Evolutionary conservation across 148 eudicot genomes (phyloP), one percentile per base, ranked within the genome.

Genomic region (Pouteria glomerata): DNA sequence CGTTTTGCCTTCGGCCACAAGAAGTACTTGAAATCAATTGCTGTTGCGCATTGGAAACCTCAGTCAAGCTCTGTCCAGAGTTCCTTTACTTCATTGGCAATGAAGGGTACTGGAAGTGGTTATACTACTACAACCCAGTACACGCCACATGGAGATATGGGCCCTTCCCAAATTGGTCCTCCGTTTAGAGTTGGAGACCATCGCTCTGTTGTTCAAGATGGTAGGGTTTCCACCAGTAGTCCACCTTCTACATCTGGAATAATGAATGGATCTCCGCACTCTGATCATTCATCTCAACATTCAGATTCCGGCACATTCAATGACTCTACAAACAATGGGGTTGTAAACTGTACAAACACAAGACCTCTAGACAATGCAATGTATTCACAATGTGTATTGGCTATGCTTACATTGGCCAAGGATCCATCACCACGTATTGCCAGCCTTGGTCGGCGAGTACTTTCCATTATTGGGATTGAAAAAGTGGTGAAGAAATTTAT

Each of bases 1-100:
- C 93, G 97, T 47, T 95, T 91, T 80, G 93, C 98, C 63, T 89
- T 89, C 83, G 96, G 97, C 52, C 97, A 95, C 84, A 95, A 84
- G 70, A 86, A 81, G 82, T 91, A 95, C 81, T 90, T 95, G 57
- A 95, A 95, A 80, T 77, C 89, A 60, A 88, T 88, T 66, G 97
- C 97, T 81, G 93, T 90, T 37, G 82, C 91, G 71, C 80, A 84
- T 76, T 86, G 86, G 88, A 95, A 89, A 79, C 81, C 91, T 70
- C 98, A 91, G 76, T 76, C 91, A 37, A 83, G 79, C 70, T 84
- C 96, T 72, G 89, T 89, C 30, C 71, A 88, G 39, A 77, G 92
- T 75, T 79, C 90, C 58, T 79, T 91, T 65, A 87, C 89, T 29
- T 77, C 85, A 52, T 83, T 90, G 76, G 80, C 85, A 16, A 77